Conservation (phyloP, 192 early-diverging fungal species). For the Backusella macrospora region DNA sequence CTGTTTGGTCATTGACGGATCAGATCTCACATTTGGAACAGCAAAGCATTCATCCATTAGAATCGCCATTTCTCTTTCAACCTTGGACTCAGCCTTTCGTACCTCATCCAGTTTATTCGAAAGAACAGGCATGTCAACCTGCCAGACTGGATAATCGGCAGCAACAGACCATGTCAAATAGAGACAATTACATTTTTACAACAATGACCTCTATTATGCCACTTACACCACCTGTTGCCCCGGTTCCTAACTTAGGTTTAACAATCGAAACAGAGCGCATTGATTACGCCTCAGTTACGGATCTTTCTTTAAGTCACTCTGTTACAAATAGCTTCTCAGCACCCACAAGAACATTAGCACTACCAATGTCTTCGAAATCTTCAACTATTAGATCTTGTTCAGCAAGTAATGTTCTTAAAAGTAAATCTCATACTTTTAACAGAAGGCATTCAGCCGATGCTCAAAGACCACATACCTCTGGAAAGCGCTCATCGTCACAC, state of each 20-base stretch:
- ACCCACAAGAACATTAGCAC: background rate
- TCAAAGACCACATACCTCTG: background rate
- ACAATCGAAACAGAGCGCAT: background rate
- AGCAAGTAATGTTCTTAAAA: background rate
- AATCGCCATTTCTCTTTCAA: background rate
- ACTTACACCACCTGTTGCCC: background rate
- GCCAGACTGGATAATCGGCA: background rate
- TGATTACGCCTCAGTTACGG: background rate
- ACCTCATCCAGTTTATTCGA: background rate
- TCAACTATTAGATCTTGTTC: background rate
- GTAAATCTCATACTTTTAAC: background rate
- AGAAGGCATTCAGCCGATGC: conserved; percentile 11
- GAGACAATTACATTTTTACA: background rate
- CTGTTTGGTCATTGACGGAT: background rate
- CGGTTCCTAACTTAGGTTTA: background rate
- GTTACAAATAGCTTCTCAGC: background rate
- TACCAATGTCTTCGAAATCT: background rate
- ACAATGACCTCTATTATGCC: conserved; percentile 4
- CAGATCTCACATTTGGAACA: background rate
- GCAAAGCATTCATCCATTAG: conserved; percentile 10
- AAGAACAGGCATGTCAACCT: background rate
- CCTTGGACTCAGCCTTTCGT: conserved; percentile 1
- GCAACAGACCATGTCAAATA: background rate
- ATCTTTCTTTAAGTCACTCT: background rate
- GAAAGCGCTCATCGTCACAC: conserved; percentile 26